phyloP scores from a whole-genome alignment of 768 basidiomycete genomes.

The Hydnomerulius pinastri region DNA sequence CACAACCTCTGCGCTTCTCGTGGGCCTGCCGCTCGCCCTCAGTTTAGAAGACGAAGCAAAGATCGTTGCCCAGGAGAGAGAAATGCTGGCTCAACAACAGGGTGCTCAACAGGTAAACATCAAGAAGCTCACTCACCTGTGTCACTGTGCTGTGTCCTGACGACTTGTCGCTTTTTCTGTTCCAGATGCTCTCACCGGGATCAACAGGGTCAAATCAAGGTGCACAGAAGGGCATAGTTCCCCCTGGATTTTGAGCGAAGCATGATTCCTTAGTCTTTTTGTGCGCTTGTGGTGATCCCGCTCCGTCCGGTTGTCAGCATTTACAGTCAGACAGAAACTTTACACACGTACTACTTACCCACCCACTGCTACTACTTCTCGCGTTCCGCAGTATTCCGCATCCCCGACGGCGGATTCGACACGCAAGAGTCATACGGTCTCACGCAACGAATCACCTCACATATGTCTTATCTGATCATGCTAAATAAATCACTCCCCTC shows the following conservation, averaged over 20 bases:
- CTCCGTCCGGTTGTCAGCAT: slow-evolving; percentile 5
- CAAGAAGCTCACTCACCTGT: not conserved
- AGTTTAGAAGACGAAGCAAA: slow-evolving; percentile 96
- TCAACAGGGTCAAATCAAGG: slow-evolving; percentile 43
- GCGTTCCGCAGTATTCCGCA: slow-evolving; percentile 15
- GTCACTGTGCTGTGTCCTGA: slow-evolving; percentile 7
- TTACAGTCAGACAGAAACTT: slow-evolving; percentile 2
- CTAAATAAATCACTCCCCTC: slow-evolving; percentile 30
- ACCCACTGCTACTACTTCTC: slow-evolving; percentile 16
- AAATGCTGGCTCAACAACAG: slow-evolving; percentile 90
- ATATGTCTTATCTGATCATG: slow-evolving; percentile 29
- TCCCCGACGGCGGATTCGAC: slow-evolving; percentile 4
- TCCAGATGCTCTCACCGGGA: slow-evolving; percentile 70
- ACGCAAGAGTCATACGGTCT: slow-evolving; percentile 9
- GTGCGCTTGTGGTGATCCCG: not conserved
- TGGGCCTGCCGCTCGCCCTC: slow-evolving; percentile 91
- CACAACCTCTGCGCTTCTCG: slow-evolving; percentile 90
- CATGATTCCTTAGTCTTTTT: not conserved
- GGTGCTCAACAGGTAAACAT: slow-evolving; percentile 82
- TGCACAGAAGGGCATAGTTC: slow-evolving; percentile 61
- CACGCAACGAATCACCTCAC: slow-evolving; percentile 10
- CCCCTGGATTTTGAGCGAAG: slow-evolving; percentile 74
- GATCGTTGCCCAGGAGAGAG: slow-evolving; percentile 91
- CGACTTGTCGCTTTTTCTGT: slow-evolving; percentile 14
- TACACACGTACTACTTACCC: slow-evolving; percentile 13